Evolutionary conservation across 2,329 filamentous ascomycete genomes (phyloP), one percentile per base, ranked within the genome.

Genomic region (Neonectria faginata): DNA sequence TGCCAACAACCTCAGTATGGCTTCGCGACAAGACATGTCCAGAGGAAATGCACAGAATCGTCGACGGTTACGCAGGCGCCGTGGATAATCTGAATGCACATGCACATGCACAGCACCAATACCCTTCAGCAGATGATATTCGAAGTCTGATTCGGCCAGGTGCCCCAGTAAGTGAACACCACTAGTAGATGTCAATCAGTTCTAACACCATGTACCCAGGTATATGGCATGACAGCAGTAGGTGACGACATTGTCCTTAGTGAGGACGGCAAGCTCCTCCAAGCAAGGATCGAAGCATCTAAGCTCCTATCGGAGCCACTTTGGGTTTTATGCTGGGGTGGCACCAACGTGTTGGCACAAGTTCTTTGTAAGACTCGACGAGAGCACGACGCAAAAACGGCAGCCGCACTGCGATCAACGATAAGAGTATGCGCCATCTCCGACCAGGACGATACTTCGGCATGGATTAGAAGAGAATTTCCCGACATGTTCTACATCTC

Each of bases 371-470:
- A 81, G 62, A 81, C 25, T 77, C 81, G 39, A 22, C 59, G 14
- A 11, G 31, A 48, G n/a, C 27, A 31, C 72, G 12, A 71, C 66
- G 63, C 65, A 70, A 20, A 7, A 60, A 78, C 82, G 0, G 71
- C 79, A 1, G 71, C 75, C 0, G 57, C 53, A 0, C 76, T 86
- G 27, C 73, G 78, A 1, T 66, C 74, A 2, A 82, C 81, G 62
- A 69, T 86, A 2, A 78, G 84, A 16, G 79, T 86, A 12, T 87
- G 86, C 70, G 76, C 85, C 33, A 87, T 88, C 61, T 87, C 84
- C 5, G 86, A 88, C 65, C 86, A 88, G 67, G 86, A 88, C 64
- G 82, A 89, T 65, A 82, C 83, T 0, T 85, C 84, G 0, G 74
- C 80, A 0, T 88, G 85, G 86, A 83, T 89, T 29, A 81, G 86